A percentile compares a stretch with the other conserved stretches of the same genome.
Conservation (phyloP, 192 early-diverging fungal species). For the Entomortierella beljakovae region DNA sequence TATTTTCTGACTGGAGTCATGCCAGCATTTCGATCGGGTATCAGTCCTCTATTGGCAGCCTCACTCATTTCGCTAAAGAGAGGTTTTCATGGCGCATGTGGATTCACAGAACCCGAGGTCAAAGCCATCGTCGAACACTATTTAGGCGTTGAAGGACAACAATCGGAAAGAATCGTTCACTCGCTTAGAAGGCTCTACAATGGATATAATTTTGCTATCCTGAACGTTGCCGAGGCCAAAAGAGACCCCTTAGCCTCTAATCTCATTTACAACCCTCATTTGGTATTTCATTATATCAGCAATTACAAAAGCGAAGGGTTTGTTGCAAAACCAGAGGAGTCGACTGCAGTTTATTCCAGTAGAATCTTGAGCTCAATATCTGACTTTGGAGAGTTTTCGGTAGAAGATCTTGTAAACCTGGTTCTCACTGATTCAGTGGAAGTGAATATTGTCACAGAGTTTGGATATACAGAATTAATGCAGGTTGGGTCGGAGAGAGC, state of each 20-base stretch:
- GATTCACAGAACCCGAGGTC: conserved; percentile 52
- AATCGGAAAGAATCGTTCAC: background rate
- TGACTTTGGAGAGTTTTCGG: conserved; percentile 54
- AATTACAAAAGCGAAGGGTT: conserved; percentile 34
- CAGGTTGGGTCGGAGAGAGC: conserved; percentile 44
- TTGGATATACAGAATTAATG: conserved; percentile 40
- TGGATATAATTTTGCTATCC: conserved; percentile 51
- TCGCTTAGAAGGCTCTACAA: conserved; percentile 40
- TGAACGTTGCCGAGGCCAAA: conserved; percentile 36
- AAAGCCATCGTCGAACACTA: conserved; percentile 49
- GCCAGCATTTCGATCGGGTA: conserved; percentile 37
- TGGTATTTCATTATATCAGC: conserved; percentile 45
- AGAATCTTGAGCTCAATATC: conserved; percentile 52
- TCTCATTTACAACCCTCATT: conserved; percentile 50
- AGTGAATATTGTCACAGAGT: conserved; percentile 35
- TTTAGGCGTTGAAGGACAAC: conserved; percentile 6
- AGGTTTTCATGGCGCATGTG: conserved; percentile 53
- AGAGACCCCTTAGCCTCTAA: conserved; percentile 7
- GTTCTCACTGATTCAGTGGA: conserved; percentile 35
- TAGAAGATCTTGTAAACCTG: conserved; percentile 47
- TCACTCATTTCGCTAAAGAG: conserved; percentile 32
- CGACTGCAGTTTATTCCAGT: conserved; percentile 38
- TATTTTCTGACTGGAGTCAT: conserved; percentile 50
- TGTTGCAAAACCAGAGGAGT: conserved; percentile 49
- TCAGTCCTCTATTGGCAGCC: conserved; percentile 50